These are phyloP conservation scores for Pycnococcus provasolii DNA, from an alignment of 139 green algal genomes.

Conservation along the genomic window DNA sequence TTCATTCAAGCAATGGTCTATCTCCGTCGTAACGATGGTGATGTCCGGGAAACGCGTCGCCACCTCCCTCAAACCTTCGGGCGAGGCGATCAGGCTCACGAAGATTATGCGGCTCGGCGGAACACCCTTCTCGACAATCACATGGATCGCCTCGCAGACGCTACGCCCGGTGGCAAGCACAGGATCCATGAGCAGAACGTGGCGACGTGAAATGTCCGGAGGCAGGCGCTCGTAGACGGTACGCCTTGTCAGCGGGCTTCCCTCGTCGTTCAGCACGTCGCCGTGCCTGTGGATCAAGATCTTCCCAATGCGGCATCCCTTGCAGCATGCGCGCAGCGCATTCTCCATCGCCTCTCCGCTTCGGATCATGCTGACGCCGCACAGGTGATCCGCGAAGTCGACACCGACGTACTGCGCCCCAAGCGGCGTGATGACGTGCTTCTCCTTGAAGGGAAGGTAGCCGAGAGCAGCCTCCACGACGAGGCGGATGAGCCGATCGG, in stretches of 20 bases:
- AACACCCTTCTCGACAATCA: slow-evolving; percentile 78
- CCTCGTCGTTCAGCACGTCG: neutral
- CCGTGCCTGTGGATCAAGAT: slow-evolving; percentile 68
- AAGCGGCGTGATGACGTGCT: slow-evolving; percentile 76
- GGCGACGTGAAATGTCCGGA: slow-evolving; percentile 73
- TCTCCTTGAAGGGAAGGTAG: slow-evolving; percentile 83
- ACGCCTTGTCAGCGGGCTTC: slow-evolving; percentile 30
- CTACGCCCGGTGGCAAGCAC: slow-evolving; percentile 74
- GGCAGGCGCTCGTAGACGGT: slow-evolving; percentile 96
- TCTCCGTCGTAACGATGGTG: slow-evolving; percentile 88
- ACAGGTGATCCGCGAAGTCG: slow-evolving; percentile 87
- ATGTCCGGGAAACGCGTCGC: slow-evolving; percentile 58
- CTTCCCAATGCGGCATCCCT: slow-evolving; percentile 97
- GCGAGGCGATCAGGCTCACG: slow-evolving; percentile 81
- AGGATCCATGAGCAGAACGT: slow-evolving; percentile 90
- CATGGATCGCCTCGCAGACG: slow-evolving; percentile 39
- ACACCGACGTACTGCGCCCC: slow-evolving; percentile 53
- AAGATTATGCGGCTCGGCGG: slow-evolving; percentile 78
- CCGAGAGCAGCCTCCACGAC: slow-evolving; percentile 49
- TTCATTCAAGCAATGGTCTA: slow-evolving; percentile 70
- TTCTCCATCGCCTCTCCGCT: slow-evolving; percentile 91
- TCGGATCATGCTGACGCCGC: slow-evolving; percentile 88
- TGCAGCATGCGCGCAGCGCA: slow-evolving; percentile 88
- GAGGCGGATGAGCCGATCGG: slow-evolving; percentile 70
- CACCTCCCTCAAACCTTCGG: slow-evolving; percentile 72